These are phyloP conservation scores for Citrullus colocynthis DNA, from an alignment of 306 rosid genomes.

Conservation along the genomic window DNA sequence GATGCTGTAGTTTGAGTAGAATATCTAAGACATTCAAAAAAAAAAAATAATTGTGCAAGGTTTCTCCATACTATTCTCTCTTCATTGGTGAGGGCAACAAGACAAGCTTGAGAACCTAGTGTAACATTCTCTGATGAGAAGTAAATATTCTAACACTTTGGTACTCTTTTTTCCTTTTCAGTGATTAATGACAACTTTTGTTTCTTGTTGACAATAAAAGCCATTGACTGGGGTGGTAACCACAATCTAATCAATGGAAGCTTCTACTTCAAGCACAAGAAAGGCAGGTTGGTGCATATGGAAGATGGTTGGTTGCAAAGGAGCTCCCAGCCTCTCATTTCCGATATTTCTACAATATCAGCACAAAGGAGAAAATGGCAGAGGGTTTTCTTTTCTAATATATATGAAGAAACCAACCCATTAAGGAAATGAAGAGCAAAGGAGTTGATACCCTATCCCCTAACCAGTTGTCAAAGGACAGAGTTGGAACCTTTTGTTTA, in stretches of 20 bases:
- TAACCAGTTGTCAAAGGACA: background rate
- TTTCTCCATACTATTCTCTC: background rate
- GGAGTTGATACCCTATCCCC: background rate
- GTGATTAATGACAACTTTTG: too few relatives aligned
- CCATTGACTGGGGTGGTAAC: background rate
- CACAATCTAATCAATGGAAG: background rate
- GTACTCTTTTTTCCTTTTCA: background rate
- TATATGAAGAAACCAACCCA: background rate
- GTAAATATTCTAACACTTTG: background rate
- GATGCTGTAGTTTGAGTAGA: background rate
- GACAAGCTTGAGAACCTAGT: background rate
- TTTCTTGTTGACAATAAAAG: background rate
- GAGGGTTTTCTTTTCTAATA: background rate
- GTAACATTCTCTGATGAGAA: background rate
- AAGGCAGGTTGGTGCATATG: background rate
- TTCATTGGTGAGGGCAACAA: background rate
- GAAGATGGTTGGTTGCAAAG: background rate
- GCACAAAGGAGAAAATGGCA: background rate
- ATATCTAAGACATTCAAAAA: background rate
- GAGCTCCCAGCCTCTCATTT: background rate
- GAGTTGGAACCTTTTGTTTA: background rate
- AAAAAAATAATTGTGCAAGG: background rate
- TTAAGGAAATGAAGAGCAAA: background rate
- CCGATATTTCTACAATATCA: background rate
- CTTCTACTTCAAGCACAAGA: background rate